Percentiles rank a stretch among this genome's conserved stretches.
Conservation (phyloP, 352 stramenopile genomes). For the Pythium dissotocum region DNA sequence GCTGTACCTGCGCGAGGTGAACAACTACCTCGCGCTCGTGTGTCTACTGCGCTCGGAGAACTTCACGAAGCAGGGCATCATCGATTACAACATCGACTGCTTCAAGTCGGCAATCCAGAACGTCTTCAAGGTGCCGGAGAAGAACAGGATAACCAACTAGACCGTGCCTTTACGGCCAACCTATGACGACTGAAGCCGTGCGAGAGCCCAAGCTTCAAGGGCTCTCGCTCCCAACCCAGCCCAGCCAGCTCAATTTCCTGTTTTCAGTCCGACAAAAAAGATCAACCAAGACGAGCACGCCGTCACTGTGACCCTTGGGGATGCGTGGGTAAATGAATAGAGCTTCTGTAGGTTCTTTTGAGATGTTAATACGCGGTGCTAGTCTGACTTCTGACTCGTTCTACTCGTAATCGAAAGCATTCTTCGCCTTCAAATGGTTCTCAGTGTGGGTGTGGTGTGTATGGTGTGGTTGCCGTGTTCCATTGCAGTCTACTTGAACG, state of each 20-base stretch:
- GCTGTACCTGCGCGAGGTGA: constrained; percentile 92
- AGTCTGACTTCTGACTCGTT: constrained; percentile 3
- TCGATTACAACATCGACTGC: constrained; percentile 99
- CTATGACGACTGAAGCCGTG: neutral
- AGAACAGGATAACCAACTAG: constrained; percentile 44
- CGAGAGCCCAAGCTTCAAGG: neutral
- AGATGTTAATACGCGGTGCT: constrained; percentile 6
- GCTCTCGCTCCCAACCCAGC: neutral
- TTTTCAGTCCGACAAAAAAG: neutral
- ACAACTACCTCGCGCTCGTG: constrained; percentile 98
- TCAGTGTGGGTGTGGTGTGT: neutral
- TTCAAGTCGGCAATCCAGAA: constrained; percentile 94
- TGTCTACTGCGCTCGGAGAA: constrained; percentile 96
- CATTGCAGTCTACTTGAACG: constrained; percentile 50
- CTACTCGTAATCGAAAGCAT: constrained; percentile 3
- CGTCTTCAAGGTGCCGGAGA: constrained; percentile 79
- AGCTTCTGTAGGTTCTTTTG: neutral
- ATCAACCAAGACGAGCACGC: neutral
- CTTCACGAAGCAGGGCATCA: constrained; percentile 97
- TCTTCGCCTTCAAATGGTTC: neutral
- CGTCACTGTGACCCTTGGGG: neutral
- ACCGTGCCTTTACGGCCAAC: neutral
- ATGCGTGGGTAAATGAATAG: neutral
- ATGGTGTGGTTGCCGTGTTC: neutral
- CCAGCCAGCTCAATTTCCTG: neutral